phyloP scores from a whole-genome alignment of 2,329 filamentous ascomycete species.

The Paracoccidioides brasiliensis region DNA sequence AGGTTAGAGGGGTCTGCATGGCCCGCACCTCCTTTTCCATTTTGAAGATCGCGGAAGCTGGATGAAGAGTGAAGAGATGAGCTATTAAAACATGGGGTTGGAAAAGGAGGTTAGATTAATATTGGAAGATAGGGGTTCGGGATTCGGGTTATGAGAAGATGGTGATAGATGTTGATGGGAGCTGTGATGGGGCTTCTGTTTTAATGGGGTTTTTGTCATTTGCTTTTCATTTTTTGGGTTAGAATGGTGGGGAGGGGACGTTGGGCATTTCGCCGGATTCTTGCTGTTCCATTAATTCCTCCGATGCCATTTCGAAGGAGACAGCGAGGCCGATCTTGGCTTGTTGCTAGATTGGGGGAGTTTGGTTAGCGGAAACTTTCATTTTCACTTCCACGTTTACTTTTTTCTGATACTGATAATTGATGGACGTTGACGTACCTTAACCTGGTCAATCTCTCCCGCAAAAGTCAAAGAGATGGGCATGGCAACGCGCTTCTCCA shows the following conservation, averaged over 20 bases:
- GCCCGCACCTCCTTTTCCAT: neutral
- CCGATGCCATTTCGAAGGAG: conserved; percentile 72
- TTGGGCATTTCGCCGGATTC: conserved; percentile 39
- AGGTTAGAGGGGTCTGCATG: neutral
- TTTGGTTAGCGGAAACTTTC: conserved; percentile 5
- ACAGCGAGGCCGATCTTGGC: conserved; percentile 91
- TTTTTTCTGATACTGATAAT: neutral
- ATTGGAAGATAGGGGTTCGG: neutral
- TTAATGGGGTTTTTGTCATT: neutral
- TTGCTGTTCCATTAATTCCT: conserved; percentile 79
- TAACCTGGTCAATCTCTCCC: conserved; percentile 89
- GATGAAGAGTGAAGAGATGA: conserved; percentile 23
- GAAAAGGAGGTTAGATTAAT: conserved; percentile 11
- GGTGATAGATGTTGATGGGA: neutral
- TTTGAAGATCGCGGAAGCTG: neutral
- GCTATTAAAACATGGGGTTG: conserved; percentile 31
- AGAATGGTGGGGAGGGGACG: conserved; percentile 38
- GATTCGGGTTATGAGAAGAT: neutral
- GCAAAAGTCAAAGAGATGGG: conserved; percentile 90
- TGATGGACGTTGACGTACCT: conserved; percentile 47
- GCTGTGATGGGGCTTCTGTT: neutral
- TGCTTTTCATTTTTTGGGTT: conserved; percentile 14
- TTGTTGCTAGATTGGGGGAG: conserved; percentile 52
- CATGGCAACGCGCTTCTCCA: conserved; percentile 92
- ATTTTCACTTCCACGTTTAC: neutral